Conservation (phyloP, 2,329 filamentous ascomycete species). For the Sclerotiophoma versabilis region DNA sequence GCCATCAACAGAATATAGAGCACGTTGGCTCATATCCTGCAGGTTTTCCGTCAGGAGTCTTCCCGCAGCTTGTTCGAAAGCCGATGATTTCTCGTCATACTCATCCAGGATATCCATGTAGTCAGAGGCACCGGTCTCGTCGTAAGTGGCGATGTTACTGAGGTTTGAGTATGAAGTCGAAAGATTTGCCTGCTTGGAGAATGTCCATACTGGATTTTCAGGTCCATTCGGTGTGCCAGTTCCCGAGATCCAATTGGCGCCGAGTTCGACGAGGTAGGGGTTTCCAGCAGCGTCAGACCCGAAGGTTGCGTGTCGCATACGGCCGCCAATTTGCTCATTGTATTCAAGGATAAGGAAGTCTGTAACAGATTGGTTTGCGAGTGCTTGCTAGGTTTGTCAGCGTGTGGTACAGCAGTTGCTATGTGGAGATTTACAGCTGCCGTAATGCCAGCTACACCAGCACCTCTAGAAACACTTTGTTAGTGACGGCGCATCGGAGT, state of each 20-base stretch:
- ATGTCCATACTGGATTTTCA: slow-evolving; percentile 69
- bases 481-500: not conserved
- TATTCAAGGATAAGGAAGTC: slow-evolving; percentile 73
- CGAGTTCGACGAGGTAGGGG: slow-evolving; percentile 63
- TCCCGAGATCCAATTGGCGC: slow-evolving; percentile 71
- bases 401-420: not conserved
- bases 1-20: slow-evolving; percentile 61
- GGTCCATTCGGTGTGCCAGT: slow-evolving; percentile 43
- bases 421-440: slow-evolving; percentile 57
- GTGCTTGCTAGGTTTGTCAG: slow-evolving; percentile 57
- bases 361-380: slow-evolving; percentile 65
- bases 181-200: slow-evolving; percentile 65
- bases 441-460: slow-evolving; percentile 68
- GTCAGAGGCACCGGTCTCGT: slow-evolving; percentile 62
- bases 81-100: slow-evolving; percentile 57
- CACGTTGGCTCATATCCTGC: slow-evolving; percentile 67
- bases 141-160: slow-evolving; percentile 65
- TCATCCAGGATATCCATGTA: slow-evolving; percentile 60
- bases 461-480: slow-evolving; percentile 52
- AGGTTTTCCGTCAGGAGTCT: slow-evolving; percentile 64
- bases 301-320: slow-evolving; percentile 65
- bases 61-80: slow-evolving; percentile 62
- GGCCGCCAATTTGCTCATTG: slow-evolving; percentile 68
- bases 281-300: slow-evolving; percentile 60
- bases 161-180: slow-evolving; percentile 66